phyloP scores from a whole-genome alignment of 108 stramenopile genomes.

The Bacterosira constricta region DNA sequence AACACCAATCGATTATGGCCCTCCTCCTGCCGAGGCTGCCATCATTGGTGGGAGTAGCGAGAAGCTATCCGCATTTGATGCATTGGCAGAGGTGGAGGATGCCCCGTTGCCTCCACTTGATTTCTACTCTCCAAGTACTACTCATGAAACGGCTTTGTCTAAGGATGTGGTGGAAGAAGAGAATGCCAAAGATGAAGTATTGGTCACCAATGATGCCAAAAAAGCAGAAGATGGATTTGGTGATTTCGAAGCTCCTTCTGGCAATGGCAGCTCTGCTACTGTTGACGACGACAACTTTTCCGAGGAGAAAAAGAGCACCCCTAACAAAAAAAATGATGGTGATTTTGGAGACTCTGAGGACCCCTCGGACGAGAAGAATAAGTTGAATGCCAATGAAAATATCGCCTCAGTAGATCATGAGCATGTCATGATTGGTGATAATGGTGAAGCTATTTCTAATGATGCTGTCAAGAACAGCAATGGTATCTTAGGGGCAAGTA shows the following conservation, averaged over 20 bases:
- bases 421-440: no score
- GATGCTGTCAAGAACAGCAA: slow-evolving; percentile 14
- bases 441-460: no score
- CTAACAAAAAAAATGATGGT: slow-evolving; percentile 18
- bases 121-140: background rate
- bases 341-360: slow-evolving; percentile 38
- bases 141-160: background rate
- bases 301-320: background rate
- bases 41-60: no score
- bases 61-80: slow-evolving; percentile 46
- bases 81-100: slow-evolving; percentile 41
- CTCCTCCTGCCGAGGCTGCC: no score
- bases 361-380: background rate
- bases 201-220: slow-evolving; percentile 5
- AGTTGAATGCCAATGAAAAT: slow-evolving; percentile 22
- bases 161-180: slow-evolving; percentile 16
- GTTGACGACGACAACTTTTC: background rate
- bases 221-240: slow-evolving; percentile 30
- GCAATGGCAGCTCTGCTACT: background rate
- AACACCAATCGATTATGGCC: no score
- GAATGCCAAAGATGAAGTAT: slow-evolving; percentile 2
- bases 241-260: slow-evolving; percentile 7
- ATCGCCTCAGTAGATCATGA: background rate
- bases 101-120: slow-evolving; percentile 34
- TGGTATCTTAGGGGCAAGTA: no score